Conservation (phyloP, 2,329 filamentous ascomycete species). For the Sporothrix protearum region DNA sequence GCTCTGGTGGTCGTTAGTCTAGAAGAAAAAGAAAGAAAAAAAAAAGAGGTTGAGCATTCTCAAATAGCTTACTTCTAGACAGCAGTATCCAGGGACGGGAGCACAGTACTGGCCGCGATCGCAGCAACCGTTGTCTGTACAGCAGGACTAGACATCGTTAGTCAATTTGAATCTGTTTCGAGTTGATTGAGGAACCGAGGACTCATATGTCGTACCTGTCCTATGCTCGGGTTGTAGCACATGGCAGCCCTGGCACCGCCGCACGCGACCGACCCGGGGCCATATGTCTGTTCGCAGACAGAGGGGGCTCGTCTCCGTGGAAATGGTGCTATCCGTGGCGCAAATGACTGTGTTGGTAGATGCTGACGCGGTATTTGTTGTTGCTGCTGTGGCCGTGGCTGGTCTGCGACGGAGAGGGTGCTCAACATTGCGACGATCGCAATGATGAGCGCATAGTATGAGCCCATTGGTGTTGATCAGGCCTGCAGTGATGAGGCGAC, state of each 20-base stretch:
- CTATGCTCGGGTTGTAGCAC: constrained; percentile 38
- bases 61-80: constrained; percentile 39
- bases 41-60: no score
- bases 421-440: not conserved
- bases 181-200: not conserved
- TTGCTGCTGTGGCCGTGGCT: not conserved
- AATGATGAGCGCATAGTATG: not conserved
- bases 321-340: not conserved
- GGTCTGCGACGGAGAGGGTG: not conserved
- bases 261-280: constrained; percentile 22
- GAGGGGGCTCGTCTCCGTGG: not conserved
- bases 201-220: constrained; percentile 35
- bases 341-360: not conserved
- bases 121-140: constrained; percentile 39
- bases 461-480: not conserved
- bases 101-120: constrained; percentile 38
- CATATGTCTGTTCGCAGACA: constrained; percentile 31
- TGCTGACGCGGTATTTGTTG: not conserved
- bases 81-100: constrained; percentile 40
- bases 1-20: constrained; percentile 26
- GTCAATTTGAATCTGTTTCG: not conserved
- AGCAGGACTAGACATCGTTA: constrained; percentile 35
- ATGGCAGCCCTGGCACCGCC: constrained; percentile 33
- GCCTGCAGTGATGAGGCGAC: no score
- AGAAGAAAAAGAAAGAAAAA: not conserved